Evolutionary conservation across 441 rosid genomes (phyloP).

Genomic region (Croton setiger): DNA sequence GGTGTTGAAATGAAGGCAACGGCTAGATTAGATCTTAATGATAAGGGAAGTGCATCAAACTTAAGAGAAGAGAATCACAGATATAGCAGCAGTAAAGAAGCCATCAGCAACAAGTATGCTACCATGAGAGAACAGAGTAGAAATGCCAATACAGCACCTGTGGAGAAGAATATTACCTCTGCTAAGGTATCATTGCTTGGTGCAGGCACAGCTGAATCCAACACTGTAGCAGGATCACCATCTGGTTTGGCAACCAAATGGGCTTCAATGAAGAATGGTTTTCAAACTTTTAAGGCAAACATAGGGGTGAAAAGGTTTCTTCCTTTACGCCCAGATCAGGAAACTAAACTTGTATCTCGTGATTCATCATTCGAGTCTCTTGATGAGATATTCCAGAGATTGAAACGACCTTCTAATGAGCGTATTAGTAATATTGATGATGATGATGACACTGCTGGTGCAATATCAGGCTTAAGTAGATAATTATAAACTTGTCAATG

Average conservation of each 20-base stretch:
- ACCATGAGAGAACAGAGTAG: conserved; percentile 75
- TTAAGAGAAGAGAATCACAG: conserved; percentile 47
- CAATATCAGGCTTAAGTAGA: conserved; percentile 23
- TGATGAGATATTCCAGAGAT: conserved; percentile 86
- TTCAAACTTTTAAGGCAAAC: conserved; percentile 81
- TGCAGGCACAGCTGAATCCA: conserved; percentile 34
- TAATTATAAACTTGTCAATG: conserved; percentile 14
- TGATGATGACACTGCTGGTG: conserved; percentile 28
- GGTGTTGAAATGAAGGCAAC: conserved; percentile 68
- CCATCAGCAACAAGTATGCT: conserved; percentile 79
- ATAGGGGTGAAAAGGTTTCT: conserved; percentile 66
- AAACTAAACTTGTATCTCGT: conserved; percentile 36
- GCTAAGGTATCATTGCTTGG: conserved; percentile 83
- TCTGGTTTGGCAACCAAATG: conserved; percentile 64
- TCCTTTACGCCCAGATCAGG: conserved; percentile 57
- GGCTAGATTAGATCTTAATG: conserved; percentile 33
- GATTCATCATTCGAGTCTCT: conserved; percentile 58
- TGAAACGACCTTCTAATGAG: conserved; percentile 63
- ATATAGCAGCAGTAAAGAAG: conserved; percentile 37
- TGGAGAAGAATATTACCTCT: conserved; percentile 59
- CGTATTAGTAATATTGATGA: conserved; percentile 36
- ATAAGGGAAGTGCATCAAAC: conserved; percentile 45
- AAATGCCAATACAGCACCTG: conserved; percentile 41
- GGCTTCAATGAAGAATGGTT: conserved; percentile 82
- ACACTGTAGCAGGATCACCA: conserved; percentile 38